These are phyloP conservation scores for Taphrina wiesneri DNA, from an alignment of 1,139 yeast species.

Conservation along the genomic window DNA sequence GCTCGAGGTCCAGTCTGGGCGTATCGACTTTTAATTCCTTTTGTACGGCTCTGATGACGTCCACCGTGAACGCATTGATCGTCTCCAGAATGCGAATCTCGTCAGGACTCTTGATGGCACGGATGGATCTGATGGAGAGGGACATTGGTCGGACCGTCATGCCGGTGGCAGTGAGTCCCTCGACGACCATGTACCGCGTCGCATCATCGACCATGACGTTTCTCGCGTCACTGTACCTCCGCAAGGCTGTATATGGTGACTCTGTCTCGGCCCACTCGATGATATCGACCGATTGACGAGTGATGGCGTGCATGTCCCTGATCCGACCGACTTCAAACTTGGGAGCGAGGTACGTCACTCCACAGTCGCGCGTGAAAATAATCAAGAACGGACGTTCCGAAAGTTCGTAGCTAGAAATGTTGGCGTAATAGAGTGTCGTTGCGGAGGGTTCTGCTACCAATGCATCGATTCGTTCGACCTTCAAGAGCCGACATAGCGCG, in stretches of 20 bases:
- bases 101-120: conserved; percentile 18
- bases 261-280: conserved; percentile 32
- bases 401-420: conserved; percentile 20
- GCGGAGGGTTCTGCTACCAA: conserved; percentile 31
- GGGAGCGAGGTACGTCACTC: conserved; percentile 21
- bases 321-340: conserved; percentile 32
- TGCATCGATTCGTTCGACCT: conserved; percentile 18
- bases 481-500: conserved; percentile 12
- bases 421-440: conserved; percentile 26
- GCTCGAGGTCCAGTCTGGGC: conserved; percentile 4
- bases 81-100: conserved; percentile 25
- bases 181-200: conserved; percentile 27
- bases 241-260: conserved; percentile 25
- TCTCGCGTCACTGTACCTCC: neutral
- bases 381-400: conserved; percentile 33
- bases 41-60: conserved; percentile 18
- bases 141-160: conserved; percentile 4
- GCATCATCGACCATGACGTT: conserved; percentile 30
- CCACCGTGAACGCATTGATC: conserved; percentile 28
- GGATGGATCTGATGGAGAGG: conserved; percentile 4
- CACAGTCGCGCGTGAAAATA: neutral
- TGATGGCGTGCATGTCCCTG: neutral
- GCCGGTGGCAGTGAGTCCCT: conserved; percentile 18
- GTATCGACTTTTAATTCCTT: neutral
- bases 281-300: neutral